phyloP scores from a whole-genome alignment of 352 stramenopile species.

The Salisapilia sapeloensis region DNA sequence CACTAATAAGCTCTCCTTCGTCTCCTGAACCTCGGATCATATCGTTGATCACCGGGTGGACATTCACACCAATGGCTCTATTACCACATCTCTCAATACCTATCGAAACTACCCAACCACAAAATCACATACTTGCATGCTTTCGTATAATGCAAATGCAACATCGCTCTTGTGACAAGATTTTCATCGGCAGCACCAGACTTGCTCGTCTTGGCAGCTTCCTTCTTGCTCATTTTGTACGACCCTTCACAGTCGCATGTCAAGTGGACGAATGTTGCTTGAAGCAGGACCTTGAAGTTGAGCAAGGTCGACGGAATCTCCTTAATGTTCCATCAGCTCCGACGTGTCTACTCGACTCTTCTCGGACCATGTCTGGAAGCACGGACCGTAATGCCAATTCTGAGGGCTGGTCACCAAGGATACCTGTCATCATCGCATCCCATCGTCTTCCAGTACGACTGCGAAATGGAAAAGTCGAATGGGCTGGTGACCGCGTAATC shows the following conservation, averaged over 20 bases:
- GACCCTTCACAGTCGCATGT: no score
- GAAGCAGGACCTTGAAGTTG: conserved; percentile 9
- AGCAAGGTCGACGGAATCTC: conserved; percentile 13
- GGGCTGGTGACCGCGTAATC: conserved; percentile 55
- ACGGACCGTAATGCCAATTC: no score
- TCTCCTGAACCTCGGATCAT: conserved; percentile 47
- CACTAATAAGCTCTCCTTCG: conserved; percentile 54
- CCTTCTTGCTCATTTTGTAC: conserved; percentile 38
- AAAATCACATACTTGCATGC: conserved; percentile 32
- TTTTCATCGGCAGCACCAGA: conserved; percentile 40
- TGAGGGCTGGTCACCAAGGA: conserved; percentile 1
- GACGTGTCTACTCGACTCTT: no score
- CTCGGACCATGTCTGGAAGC: no score
- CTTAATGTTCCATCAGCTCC: no score
- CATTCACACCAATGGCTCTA: conserved; percentile 50
- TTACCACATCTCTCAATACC: background rate
- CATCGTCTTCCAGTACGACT: conserved; percentile 45
- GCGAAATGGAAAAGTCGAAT: conserved; percentile 33
- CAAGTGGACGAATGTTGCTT: no score
- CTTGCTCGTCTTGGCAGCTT: conserved; percentile 18
- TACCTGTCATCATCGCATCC: conserved; percentile 52
- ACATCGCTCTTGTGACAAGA: conserved; percentile 36
- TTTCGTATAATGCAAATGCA: conserved; percentile 53
- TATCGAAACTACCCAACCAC: background rate
- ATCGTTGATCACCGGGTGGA: conserved; percentile 53